Conservation (phyloP, 352 stramenopile species). For the Phytophthora kernoviae region DNA sequence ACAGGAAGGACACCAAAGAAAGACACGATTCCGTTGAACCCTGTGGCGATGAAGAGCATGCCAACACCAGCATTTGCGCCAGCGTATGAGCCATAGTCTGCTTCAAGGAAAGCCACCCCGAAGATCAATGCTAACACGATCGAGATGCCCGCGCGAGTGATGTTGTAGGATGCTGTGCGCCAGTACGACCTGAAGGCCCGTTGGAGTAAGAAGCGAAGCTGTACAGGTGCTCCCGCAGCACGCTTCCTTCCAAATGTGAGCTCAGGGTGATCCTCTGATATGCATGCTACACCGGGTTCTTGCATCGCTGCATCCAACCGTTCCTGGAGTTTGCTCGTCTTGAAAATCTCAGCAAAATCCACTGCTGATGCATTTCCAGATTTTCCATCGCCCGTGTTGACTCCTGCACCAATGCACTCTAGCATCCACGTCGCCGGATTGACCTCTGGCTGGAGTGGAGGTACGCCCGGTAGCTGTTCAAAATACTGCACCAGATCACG, state of each 20-base stretch:
- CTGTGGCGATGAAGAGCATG: conserved; percentile 84
- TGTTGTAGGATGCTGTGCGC: conserved; percentile 79
- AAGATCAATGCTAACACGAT: conserved; percentile 81
- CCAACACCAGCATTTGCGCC: conserved; percentile 62
- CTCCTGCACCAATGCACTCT: conserved; percentile 55
- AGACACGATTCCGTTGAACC: conserved; percentile 87
- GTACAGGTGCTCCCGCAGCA: conserved; percentile 28
- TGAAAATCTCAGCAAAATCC: conserved; percentile 49
- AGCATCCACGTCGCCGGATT: conserved; percentile 90
- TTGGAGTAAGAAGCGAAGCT: conserved; percentile 44
- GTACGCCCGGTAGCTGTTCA: conserved; percentile 39
- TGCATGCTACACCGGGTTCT: conserved; percentile 34
- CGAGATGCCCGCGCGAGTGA: conserved; percentile 69
- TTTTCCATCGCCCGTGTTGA: conserved; percentile 18
- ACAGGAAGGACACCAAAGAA: conserved; percentile 83
- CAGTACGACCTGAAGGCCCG: conserved; percentile 48
- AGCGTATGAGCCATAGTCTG: conserved; percentile 52
- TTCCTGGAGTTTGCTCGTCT: conserved; percentile 35
- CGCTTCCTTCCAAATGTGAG: conserved; percentile 39
- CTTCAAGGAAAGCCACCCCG: conserved; percentile 65
- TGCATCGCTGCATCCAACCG: conserved; percentile 24
- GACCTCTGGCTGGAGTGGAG: conserved; percentile 32
- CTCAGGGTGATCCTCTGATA: conserved; percentile 28
- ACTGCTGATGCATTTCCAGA: conserved; percentile 1
- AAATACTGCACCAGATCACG: conserved; percentile 56